Evolutionary conservation across 2,329 filamentous ascomycete species (phyloP).

Genomic region (Coniochaeta ligniaria): DNA sequence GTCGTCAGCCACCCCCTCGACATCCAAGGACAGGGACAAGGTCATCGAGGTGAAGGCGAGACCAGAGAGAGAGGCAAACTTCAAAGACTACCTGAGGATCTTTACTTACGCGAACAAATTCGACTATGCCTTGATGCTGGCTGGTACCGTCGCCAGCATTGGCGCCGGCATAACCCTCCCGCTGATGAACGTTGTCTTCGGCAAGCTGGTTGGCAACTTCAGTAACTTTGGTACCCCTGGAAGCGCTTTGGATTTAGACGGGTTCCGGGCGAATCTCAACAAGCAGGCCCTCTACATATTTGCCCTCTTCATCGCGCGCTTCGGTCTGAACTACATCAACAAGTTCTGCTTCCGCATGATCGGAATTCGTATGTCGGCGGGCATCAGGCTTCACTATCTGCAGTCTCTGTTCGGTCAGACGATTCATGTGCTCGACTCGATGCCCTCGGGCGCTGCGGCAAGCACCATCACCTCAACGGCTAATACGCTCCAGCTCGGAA

Average conservation of each 20-base stretch:
- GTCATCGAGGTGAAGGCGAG: conserved; percentile 24
- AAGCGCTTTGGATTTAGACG: conserved; percentile 16
- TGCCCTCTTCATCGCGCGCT: conserved; percentile 61
- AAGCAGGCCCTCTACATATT: conserved; percentile 57
- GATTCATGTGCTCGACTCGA: conserved; percentile 60
- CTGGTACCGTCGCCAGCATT: conserved; percentile 39
- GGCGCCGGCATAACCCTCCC: conserved; percentile 49
- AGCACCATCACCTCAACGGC: conserved; percentile 57
- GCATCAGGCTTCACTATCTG: conserved; percentile 58
- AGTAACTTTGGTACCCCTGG: conserved; percentile 29
- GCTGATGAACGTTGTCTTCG: conserved; percentile 53
- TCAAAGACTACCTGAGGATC: conserved; percentile 42
- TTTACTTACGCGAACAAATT: conserved; percentile 47
- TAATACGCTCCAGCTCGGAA: conserved; percentile 57
- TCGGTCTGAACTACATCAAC: conserved; percentile 49
- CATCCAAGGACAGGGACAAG: conserved; percentile 12
- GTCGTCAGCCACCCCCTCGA: background rate
- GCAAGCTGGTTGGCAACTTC: conserved; percentile 43
- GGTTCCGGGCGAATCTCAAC: conserved; percentile 36
- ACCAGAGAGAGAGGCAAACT: conserved; percentile 35
- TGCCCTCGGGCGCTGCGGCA: conserved; percentile 54
- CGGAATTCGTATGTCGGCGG: conserved; percentile 54
- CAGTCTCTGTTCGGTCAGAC: conserved; percentile 56
- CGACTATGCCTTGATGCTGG: conserved; percentile 41
- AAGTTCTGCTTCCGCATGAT: conserved; percentile 55